Conservation (phyloP, 2,329 filamentous ascomycete genomes). For the Pseudopithomyces chartarum region DNA sequence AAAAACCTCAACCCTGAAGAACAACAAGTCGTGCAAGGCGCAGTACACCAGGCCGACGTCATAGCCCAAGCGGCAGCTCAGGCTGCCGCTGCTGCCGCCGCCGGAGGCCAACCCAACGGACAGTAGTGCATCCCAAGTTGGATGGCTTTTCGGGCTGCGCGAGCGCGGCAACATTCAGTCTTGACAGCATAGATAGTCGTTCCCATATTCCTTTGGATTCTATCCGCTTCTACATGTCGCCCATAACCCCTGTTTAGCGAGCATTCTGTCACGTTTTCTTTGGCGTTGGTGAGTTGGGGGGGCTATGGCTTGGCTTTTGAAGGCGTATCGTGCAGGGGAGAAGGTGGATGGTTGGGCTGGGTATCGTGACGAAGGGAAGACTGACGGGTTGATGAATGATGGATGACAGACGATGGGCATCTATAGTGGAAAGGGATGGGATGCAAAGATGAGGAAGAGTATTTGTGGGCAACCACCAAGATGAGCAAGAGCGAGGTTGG, state of each 20-base stretch:
- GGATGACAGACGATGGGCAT: background rate
- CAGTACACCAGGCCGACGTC: constrained; percentile 72
- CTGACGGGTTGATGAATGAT: background rate
- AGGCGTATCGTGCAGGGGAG: constrained; percentile 1
- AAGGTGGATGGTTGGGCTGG: background rate
- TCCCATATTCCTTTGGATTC: constrained; percentile 24
- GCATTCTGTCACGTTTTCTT: constrained; percentile 26
- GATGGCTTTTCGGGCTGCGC: background rate
- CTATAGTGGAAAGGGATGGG: background rate
- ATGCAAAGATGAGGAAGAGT: background rate
- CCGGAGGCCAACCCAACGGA: constrained; percentile 28
- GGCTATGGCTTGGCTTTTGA: constrained; percentile 12
- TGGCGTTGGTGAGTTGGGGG: constrained; percentile 25
- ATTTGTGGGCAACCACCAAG: constrained; percentile 2
- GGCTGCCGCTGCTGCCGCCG: constrained; percentile 25
- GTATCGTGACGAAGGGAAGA: background rate
- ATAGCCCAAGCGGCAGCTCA: constrained; percentile 50
- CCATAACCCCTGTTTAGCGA: constrained; percentile 30
- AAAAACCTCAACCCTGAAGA: constrained; percentile 80
- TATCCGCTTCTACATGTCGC: constrained; percentile 17
- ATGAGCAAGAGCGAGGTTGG: background rate
- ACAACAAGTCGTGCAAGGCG: constrained; percentile 77
- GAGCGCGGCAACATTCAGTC: constrained; percentile 4
- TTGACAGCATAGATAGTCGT: constrained; percentile 32
- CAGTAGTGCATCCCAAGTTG: constrained; percentile 19